A percentile compares a stretch with the other conserved stretches of the same genome.
Evolutionary conservation across 768 basidiomycete genomes (phyloP).

Genomic region (Lactarius indigo): DNA sequence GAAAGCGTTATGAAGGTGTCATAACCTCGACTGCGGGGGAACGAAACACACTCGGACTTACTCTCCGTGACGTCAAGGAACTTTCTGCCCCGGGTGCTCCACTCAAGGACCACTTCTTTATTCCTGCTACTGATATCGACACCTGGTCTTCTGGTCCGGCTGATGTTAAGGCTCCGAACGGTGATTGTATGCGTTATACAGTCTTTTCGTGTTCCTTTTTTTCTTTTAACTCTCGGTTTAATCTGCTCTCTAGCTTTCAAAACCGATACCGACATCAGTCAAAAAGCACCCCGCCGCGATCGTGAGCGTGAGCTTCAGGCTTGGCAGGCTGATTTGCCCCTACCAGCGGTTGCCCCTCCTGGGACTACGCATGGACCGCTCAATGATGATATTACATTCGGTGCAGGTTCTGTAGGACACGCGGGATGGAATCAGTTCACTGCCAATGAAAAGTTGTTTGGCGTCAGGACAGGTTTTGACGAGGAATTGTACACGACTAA

Average conservation of each 20-base stretch:
- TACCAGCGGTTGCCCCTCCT: conserved; percentile 32
- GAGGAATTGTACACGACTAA: conserved; percentile 95
- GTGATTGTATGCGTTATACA: conserved; percentile 56
- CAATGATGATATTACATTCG: conserved; percentile 72
- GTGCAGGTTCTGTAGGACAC: conserved; percentile 42
- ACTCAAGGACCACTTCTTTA: conserved; percentile 65
- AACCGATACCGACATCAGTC: conserved; percentile 76
- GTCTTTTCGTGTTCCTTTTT: conserved; percentile 1
- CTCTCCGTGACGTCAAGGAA: conserved; percentile 76
- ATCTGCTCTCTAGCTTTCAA: conserved; percentile 51
- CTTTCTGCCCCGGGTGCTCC: conserved; percentile 61
- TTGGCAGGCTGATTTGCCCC: conserved; percentile 53
- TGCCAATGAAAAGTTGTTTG: conserved; percentile 89
- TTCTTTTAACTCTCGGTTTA: conserved; percentile 3
- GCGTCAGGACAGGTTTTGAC: conserved; percentile 86
- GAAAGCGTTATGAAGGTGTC: conserved; percentile 71
- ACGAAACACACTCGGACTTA: conserved; percentile 67
- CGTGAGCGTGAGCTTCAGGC: conserved; percentile 83
- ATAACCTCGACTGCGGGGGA: conserved; percentile 57
- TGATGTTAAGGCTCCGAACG: conserved; percentile 63
- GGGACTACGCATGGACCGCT: conserved; percentile 30
- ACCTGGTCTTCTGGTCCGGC: conserved; percentile 71
- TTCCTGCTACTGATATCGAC: conserved; percentile 71
- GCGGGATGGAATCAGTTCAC: conserved; percentile 88
- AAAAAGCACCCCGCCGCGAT: conserved; percentile 51